Evolutionary conservation across 2,329 filamentous ascomycete genomes (phyloP), one percentile per base, ranked within the genome.

Genomic region (Colletotrichum aenigma): DNA sequence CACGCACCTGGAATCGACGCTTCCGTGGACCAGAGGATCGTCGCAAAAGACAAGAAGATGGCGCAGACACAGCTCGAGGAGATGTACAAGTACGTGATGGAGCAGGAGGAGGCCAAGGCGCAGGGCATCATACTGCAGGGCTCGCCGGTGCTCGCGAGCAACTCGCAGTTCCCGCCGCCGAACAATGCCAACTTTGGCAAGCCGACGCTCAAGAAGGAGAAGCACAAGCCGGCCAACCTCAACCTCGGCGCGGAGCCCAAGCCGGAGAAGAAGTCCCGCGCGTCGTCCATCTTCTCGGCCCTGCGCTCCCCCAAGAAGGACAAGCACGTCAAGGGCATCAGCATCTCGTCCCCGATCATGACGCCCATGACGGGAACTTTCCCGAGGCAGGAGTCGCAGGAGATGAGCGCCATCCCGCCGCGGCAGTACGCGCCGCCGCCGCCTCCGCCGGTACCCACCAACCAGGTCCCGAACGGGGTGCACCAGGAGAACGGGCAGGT

Each of bases 31-130:
- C 92, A 94, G 75, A 90, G 89, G 75, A 90, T 98, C 18, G 90
- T 98, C 28, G 91, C 93, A 75, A 90, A 91, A 76, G 95, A 98
- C 84, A 92, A 91, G 82, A 89, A 90, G 81, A 93, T 93, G 87
- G 93, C 95, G 77, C 93, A 97, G 84, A 89, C 93, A 78, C 94
- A 98, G 83, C 92, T 98, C 84, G 96, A 98, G 84, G 92, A 95
- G 80, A 92, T 98, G 83, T 98, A 98, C 85, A 95, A 93, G 77
- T 94, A 96, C 79, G 96, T 98, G 78, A 94, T 98, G 93, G 95
- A 96, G 83, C 94, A 98, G 80, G 96, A 98, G 81, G 91, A 90
- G 74, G 91, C 91, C 67, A 93, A 93, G 83, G 87, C 89, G 78
- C 88, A 87, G 64, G 91, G 92, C 36, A 81, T 90, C 56, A 83